Evolutionary conservation across 2,329 filamentous ascomycete genomes (phyloP).

Genomic region (Septoria linicola): DNA sequence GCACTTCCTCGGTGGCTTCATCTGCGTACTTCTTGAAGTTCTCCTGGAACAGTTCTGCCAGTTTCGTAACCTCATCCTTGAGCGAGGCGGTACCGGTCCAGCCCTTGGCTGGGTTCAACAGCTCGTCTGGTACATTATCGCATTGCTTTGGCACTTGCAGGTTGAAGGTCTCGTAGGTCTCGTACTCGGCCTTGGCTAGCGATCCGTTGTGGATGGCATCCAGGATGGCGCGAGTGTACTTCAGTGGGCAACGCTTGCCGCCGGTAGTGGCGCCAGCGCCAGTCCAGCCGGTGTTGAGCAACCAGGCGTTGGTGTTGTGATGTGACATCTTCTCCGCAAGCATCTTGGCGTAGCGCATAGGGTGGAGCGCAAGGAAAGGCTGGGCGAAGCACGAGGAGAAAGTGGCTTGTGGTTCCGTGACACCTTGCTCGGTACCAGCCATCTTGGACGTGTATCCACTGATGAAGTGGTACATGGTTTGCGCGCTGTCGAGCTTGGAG

Average conservation of each 20-base stretch:
- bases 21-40: constrained; percentile 95
- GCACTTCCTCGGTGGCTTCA: constrained; percentile 60
- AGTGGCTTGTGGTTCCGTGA: constrained; percentile 95
- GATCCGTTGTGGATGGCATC: constrained; percentile 97
- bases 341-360: constrained; percentile 99
- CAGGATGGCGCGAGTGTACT: constrained; percentile 97
- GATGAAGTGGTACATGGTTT: constrained; percentile 99
- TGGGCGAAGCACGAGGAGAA: constrained; percentile 99
- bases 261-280: constrained; percentile 83
- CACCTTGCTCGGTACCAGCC: constrained; percentile 96
- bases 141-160: constrained; percentile 91
- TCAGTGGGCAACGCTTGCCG: constrained; percentile 94
- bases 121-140: constrained; percentile 81
- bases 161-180: constrained; percentile 96
- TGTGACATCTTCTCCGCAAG: constrained; percentile 94
- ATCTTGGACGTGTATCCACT: constrained; percentile 99
- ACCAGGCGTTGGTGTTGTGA: constrained; percentile 95
- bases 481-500: constrained; percentile 88
- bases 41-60: constrained; percentile 84
- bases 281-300: constrained; percentile 98
- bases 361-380: constrained; percentile 97
- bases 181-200: constrained; percentile 88
- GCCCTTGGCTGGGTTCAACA: constrained; percentile 90
- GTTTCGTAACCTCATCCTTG: constrained; percentile 79
- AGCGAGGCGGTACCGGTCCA: constrained; percentile 87